These are phyloP conservation scores for Peniophora sp. DNA, from an alignment of 1,284 basidiomycete species.

Conservation along the genomic window DNA sequence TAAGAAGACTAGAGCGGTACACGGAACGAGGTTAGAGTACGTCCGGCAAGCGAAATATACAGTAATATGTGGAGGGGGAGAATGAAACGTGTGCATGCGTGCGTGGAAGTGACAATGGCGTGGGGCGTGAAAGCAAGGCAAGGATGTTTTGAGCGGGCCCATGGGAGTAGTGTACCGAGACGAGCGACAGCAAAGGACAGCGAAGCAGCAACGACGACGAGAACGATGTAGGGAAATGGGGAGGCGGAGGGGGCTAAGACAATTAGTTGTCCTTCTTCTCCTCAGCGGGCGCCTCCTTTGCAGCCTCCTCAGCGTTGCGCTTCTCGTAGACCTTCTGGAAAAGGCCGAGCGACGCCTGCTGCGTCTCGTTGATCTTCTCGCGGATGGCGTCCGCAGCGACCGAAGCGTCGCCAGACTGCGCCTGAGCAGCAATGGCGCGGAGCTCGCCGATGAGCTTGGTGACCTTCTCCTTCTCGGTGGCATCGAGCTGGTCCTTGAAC, in stretches of 20 bases:
- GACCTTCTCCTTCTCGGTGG: constrained; percentile 90
- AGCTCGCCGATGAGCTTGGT: constrained; percentile 82
- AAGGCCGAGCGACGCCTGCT: constrained; percentile 91
- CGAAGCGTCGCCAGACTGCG: constrained; percentile 77
- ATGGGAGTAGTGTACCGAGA: constrained; percentile 2
- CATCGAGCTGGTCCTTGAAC: constrained; percentile 96
- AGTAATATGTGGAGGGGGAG: too few species aligned
- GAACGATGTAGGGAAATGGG: constrained; percentile 1
- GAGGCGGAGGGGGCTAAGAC: constrained; percentile 7
- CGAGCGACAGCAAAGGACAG: not conserved
- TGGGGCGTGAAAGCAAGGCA: not conserved
- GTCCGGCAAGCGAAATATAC: not conserved
- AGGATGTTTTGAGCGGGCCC: not conserved
- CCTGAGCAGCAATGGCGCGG: constrained; percentile 86
- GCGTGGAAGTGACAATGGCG: not conserved
- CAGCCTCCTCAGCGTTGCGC: constrained; percentile 41
- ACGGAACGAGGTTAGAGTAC: constrained; percentile 8
- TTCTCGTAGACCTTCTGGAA: constrained; percentile 90
- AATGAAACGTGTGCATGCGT: not conserved
- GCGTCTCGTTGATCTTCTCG: constrained; percentile 92
- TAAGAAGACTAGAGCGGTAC: constrained; percentile 9
- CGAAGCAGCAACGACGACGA: constrained; percentile 5
- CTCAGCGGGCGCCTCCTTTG: constrained; percentile 27
- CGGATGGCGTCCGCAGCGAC: constrained; percentile 85
- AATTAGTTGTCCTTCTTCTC: constrained; percentile 68